Percentiles rank a stretch among this genome's conserved stretches.
Evolutionary conservation across 2,329 filamentous ascomycete genomes (phyloP).

Genomic region (Aschersonia sp.): DNA sequence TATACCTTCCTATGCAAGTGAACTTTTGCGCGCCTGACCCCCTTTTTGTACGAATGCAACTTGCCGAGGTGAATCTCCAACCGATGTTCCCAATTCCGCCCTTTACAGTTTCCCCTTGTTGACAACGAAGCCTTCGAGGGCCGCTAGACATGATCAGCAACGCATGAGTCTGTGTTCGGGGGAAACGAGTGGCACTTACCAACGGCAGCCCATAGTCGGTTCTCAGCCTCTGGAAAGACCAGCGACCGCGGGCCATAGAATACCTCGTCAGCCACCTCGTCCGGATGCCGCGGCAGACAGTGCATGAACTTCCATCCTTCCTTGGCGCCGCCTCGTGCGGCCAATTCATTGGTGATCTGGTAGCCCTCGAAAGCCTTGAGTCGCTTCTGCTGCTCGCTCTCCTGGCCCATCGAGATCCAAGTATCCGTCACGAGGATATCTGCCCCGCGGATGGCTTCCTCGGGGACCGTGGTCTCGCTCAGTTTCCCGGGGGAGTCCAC

Average conservation of each 20-base stretch:
- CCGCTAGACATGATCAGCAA: conserved; percentile 30
- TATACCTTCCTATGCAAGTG: no score
- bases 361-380: conserved; percentile 74
- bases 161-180: neutral
- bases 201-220: conserved; percentile 81
- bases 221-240: conserved; percentile 90
- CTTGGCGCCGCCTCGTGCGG: conserved; percentile 72
- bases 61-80: no score
- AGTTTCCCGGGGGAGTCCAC: conserved; percentile 49
- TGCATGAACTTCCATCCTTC: conserved; percentile 96
- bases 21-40: no score
- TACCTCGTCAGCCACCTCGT: conserved; percentile 89
- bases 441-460: conserved; percentile 72
- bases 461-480: conserved; percentile 61
- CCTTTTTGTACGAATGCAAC: no score
- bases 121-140: conserved; percentile 80
- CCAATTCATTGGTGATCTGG: conserved; percentile 79
- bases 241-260: conserved; percentile 79
- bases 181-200: conserved; percentile 29
- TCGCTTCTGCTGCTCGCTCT: conserved; percentile 64
- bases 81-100: no score
- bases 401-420: conserved; percentile 97
- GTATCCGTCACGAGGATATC: conserved; percentile 93
- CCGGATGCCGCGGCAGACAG: conserved; percentile 78
- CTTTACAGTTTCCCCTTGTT: conserved; percentile 65